Conservation (phyloP, 2,329 filamentous ascomycete genomes). For the Neophaeococcomyces aloes region DNA sequence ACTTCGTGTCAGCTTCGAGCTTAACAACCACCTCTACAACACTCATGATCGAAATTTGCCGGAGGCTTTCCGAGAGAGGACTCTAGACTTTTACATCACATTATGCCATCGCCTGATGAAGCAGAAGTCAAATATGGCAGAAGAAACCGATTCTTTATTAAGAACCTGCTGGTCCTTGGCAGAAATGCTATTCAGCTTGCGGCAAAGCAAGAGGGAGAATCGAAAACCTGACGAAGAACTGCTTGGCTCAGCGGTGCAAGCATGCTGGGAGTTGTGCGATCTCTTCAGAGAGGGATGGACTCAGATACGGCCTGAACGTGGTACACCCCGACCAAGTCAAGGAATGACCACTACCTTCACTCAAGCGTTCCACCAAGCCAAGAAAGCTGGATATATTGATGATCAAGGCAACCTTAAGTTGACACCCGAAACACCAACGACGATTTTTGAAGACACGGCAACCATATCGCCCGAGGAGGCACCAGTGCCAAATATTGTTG, state of each 20-base stretch:
- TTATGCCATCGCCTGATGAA: slow-evolving; percentile 95
- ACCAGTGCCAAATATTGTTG: slow-evolving; percentile 74
- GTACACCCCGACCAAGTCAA: slow-evolving; percentile 67
- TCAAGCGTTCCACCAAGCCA: slow-evolving; percentile 42
- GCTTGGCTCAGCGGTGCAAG: slow-evolving; percentile 75
- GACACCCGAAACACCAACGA: slow-evolving; percentile 68
- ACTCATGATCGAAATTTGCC: slow-evolving; percentile 77
- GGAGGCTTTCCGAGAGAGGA: slow-evolving; percentile 77
- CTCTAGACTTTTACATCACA: slow-evolving; percentile 88
- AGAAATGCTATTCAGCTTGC: slow-evolving; percentile 84
- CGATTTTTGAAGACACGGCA: slow-evolving; percentile 87
- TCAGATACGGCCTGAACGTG: slow-evolving; percentile 72
- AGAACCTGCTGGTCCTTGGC: slow-evolving; percentile 81
- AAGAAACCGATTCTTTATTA: slow-evolving; percentile 74
- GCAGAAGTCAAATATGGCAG: slow-evolving; percentile 64
- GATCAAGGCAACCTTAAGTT: slow-evolving; percentile 4
- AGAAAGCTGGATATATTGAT: slow-evolving; percentile 28
- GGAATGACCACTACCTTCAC: slow-evolving; percentile 50
- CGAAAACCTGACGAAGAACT: slow-evolving; percentile 70
- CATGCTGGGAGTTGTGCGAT: slow-evolving; percentile 90
- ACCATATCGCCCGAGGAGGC: slow-evolving; percentile 72
- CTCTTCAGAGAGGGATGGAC: slow-evolving; percentile 89
- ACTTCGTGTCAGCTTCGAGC: slow-evolving; percentile 81
- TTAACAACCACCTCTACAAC: slow-evolving; percentile 92
- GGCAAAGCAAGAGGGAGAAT: slow-evolving; percentile 67